Evolutionary conservation across 441 rosid genomes (phyloP).

Genomic region (Macaranga tanarius): DNA sequence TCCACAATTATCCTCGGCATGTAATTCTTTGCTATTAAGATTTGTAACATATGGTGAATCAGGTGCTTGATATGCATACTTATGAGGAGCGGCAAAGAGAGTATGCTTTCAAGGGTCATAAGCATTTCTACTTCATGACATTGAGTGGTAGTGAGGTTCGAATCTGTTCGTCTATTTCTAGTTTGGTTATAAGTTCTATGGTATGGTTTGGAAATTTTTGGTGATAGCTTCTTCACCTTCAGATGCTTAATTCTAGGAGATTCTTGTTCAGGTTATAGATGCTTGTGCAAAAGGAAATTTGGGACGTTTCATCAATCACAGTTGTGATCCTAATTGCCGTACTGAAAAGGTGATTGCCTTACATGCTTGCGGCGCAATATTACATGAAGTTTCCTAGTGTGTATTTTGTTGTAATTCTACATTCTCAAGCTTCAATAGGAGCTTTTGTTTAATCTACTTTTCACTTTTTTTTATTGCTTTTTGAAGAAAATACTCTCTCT

Average conservation of each 20-base stretch:
- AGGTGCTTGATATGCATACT: conserved; percentile 95
- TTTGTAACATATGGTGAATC: conserved; percentile 29
- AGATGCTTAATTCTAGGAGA: not conserved
- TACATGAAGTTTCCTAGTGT: not conserved
- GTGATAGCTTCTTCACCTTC: not conserved
- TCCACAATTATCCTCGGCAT: not conserved
- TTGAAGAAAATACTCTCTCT: not conserved
- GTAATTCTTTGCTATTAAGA: conserved; percentile 5
- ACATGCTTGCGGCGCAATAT: not conserved
- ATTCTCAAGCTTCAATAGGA: conserved; percentile 5
- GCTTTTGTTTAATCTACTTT: not conserved
- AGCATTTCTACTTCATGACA: conserved; percentile 99
- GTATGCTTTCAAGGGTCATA: conserved; percentile 89
- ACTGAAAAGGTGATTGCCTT: conserved; percentile 77
- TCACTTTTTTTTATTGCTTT: not conserved
- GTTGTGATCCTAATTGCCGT: conserved; percentile 97
- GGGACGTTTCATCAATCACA: conserved; percentile 98
- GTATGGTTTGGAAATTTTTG: not conserved
- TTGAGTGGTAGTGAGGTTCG: conserved; percentile 95
- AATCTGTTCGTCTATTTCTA: conserved; percentile 6
- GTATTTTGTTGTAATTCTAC: not conserved
- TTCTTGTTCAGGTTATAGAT: conserved; percentile 74
- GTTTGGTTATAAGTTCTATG: conserved; percentile 12
- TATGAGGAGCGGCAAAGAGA: conserved; percentile 82
- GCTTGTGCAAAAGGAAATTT: conserved; percentile 94